A percentile compares a stretch with the other conserved stretches of the same genome.
Conservation (phyloP, 495 filamentous ascomycete genomes). For the Neurospora discreta region DNA sequence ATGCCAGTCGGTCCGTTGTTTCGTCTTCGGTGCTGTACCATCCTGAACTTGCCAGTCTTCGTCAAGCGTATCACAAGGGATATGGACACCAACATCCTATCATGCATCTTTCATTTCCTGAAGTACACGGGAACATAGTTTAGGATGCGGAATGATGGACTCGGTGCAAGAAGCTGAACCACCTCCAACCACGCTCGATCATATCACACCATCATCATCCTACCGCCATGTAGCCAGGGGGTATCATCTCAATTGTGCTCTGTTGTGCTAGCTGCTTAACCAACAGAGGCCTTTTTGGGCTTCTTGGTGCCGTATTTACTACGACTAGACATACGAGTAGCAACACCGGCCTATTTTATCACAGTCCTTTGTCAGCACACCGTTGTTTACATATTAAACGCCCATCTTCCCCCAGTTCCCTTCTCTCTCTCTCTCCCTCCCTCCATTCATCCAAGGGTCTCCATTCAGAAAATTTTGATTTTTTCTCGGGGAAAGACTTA, state of each 20-base stretch:
- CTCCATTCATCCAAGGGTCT: too few species aligned
- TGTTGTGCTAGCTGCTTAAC: constrained; percentile 10
- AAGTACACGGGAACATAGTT: not conserved
- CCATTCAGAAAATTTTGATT: too few species aligned
- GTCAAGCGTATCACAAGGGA: not conserved
- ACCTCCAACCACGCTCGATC: not conserved
- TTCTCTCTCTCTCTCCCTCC: too few species aligned
- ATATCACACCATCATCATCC: not conserved
- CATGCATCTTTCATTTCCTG: not conserved
- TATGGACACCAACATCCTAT: not conserved
- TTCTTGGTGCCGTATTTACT: constrained; percentile 99
- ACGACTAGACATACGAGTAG: constrained; percentile 65
- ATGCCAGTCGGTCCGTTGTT: not conserved
- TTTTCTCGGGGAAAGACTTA: constrained; percentile 30
- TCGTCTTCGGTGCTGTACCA: not conserved
- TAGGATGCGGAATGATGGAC: not conserved
- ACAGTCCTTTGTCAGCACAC: constrained; percentile 8
- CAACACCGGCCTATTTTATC: constrained; percentile 62
- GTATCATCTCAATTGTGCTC: not conserved
- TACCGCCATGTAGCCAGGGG: not conserved
- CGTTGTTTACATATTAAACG: too few species aligned
- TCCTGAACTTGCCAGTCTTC: not conserved
- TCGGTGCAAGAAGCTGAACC: not conserved
- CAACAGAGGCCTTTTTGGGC: constrained; percentile 61
- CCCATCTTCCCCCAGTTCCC: too few species aligned